Percentiles rank a stretch among this genome's conserved stretches.
These are phyloP conservation scores for Mycosarcoma maydis DNA, from an alignment of 1,284 basidiomycete genomes.

Conservation along the genomic window DNA sequence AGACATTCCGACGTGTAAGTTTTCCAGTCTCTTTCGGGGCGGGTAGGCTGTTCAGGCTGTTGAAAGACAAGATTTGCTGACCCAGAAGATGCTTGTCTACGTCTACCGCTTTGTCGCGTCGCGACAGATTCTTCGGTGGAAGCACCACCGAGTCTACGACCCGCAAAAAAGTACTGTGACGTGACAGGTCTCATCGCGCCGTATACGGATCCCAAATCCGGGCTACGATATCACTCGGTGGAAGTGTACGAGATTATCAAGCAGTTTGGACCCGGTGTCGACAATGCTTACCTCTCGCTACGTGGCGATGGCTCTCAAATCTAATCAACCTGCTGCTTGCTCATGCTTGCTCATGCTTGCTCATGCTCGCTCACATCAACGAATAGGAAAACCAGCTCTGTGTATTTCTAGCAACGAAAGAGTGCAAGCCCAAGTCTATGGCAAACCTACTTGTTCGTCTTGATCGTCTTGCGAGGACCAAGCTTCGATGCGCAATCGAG, in stretches of 20 bases:
- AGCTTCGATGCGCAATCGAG: conserved; percentile 32
- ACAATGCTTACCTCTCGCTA: conserved; percentile 60
- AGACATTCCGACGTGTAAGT: conserved; percentile 36
- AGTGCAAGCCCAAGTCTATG: too few species aligned
- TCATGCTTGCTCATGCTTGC: too few species aligned
- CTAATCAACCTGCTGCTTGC: too few species aligned
- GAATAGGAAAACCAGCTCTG: too few species aligned
- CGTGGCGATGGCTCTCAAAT: conserved; percentile 62
- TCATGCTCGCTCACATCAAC: too few species aligned
- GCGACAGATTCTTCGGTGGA: conserved; percentile 82
- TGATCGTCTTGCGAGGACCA: conserved; percentile 38
- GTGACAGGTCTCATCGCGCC: conserved; percentile 86
- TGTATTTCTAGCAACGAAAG: too few species aligned
- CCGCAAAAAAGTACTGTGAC: conserved; percentile 82
- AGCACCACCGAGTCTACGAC: conserved; percentile 82
- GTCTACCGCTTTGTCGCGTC: background rate
- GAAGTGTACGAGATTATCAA: conserved; percentile 85
- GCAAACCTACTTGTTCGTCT: conserved; percentile 1
- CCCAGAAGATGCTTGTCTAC: too few species aligned
- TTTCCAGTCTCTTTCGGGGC: too few species aligned
- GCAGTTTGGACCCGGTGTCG: conserved; percentile 70
- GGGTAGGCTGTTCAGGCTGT: too few species aligned
- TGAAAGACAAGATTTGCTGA: too few species aligned
- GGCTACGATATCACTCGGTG: conserved; percentile 83
- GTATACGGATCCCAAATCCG: conserved; percentile 84